phyloP scores from a whole-genome alignment of 1,139 yeast species.

The Lodderomyces elongisporus region DNA sequence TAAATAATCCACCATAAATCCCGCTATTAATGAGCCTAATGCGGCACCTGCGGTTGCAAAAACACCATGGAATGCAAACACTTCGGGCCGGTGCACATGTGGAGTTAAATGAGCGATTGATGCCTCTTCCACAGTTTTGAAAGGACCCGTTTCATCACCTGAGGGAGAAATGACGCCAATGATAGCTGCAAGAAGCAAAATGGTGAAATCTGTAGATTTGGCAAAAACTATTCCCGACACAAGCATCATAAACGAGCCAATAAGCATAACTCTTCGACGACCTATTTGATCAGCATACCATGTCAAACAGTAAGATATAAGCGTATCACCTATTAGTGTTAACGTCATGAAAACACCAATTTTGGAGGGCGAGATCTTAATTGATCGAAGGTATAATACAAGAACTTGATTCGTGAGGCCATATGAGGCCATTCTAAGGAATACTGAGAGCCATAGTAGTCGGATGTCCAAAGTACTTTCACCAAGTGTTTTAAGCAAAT shows the following conservation, averaged over 20 bases:
- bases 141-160: constrained; percentile 93
- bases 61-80: constrained; percentile 68
- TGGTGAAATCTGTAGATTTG: constrained; percentile 37
- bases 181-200: constrained; percentile 56
- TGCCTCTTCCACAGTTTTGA: constrained; percentile 84
- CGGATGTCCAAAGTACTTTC: constrained; percentile 49
- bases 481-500: constrained; percentile 19
- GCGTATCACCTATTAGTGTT: constrained; percentile 75
- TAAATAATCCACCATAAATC: constrained; percentile 49
- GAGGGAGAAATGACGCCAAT: constrained; percentile 75
- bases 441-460: constrained; percentile 65
- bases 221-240: constrained; percentile 65
- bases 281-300: constrained; percentile 80
- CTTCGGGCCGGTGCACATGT: constrained; percentile 59
- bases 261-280: constrained; percentile 56
- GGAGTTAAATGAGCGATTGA: constrained; percentile 78
- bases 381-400: constrained; percentile 58
- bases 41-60: constrained; percentile 75
- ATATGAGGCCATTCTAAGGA: constrained; percentile 69
- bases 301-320: constrained; percentile 65
- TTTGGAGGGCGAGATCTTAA: constrained; percentile 50
- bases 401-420: constrained; percentile 81
- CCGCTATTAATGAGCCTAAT: constrained; percentile 64
- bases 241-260: constrained; percentile 69
- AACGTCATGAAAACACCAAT: constrained; percentile 83